Conservation (phyloP, 345 rosid genomes). For the Pugionium dolabratum region DNA sequence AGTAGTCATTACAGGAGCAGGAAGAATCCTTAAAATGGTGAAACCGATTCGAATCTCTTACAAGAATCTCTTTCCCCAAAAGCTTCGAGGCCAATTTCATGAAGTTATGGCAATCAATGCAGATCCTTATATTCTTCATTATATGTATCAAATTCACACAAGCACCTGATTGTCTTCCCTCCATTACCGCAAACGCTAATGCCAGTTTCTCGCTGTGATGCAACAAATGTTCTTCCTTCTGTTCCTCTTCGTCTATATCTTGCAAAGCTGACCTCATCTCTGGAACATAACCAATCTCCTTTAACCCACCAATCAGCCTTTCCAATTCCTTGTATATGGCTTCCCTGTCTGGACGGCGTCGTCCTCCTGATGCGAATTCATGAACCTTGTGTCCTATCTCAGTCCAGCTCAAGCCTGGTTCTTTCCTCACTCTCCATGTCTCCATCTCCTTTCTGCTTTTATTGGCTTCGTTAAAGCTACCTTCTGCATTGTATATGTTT, state of each 20-base stretch:
- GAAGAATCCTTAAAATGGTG: constrained; percentile 64
- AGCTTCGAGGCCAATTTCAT: constrained; percentile 74
- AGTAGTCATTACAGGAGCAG: constrained; percentile 84
- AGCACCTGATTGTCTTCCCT: constrained; percentile 35
- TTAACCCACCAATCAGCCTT: constrained; percentile 55
- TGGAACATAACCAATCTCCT: constrained; percentile 72
- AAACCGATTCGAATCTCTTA: constrained; percentile 83
- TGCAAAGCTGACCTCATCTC: constrained; percentile 67
- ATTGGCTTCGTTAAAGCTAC: constrained; percentile 69
- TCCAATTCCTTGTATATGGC: constrained; percentile 52
- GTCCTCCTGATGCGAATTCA: constrained; percentile 80
- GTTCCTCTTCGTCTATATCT: constrained; percentile 81
- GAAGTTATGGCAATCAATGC: constrained; percentile 89
- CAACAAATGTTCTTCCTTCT: constrained; percentile 67
- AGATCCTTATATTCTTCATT: constrained; percentile 76
- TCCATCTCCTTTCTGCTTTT: constrained; percentile 62
- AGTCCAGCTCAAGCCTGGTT: constrained; percentile 89
- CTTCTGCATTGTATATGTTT: constrained; percentile 69
- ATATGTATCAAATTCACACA: constrained; percentile 50
- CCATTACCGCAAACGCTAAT: constrained; percentile 61
- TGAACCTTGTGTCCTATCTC: constrained; percentile 66
- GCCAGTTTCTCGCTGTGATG: constrained; percentile 90
- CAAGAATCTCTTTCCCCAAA: constrained; percentile 66
- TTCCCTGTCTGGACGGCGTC: constrained; percentile 57
- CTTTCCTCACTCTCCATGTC: constrained; percentile 62